These are phyloP conservation scores for Bolboschoenoplectus hybrid DNA, from an alignment of 202 grass and related monocot species.

Conservation along the genomic window DNA sequence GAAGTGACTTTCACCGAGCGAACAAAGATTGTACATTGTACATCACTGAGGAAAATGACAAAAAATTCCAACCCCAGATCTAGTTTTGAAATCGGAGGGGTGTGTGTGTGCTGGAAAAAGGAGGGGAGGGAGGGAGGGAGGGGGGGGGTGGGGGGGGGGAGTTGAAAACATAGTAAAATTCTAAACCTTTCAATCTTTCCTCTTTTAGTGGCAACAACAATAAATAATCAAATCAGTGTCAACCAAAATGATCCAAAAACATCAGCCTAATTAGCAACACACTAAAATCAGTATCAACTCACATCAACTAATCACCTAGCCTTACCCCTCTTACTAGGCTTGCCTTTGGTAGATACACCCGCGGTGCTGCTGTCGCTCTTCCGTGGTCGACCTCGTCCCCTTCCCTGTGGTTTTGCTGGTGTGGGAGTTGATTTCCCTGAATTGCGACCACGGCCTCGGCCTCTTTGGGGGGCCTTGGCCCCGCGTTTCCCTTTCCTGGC, in stretches of 20 bases:
- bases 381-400: constrained; percentile 37
- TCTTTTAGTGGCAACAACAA: constrained; percentile 15
- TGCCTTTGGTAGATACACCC: constrained; percentile 10
- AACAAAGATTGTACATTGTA: background rate
- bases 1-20: background rate
- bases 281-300: constrained; percentile 6
- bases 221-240: constrained; percentile 22
- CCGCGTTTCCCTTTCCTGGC: constrained; percentile 27
- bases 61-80: background rate
- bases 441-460: constrained; percentile 14
- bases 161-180: background rate
- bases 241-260: constrained; percentile 6
- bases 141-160: too few species aligned
- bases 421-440: constrained; percentile 22
- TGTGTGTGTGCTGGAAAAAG: too few species aligned
- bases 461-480: constrained; percentile 25
- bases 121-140: too few species aligned
- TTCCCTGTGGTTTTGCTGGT: constrained; percentile 24
- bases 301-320: constrained; percentile 18
- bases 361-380: constrained; percentile 35
- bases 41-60: background rate
- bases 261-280: constrained; percentile 37
- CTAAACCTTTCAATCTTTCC: constrained; percentile 16
- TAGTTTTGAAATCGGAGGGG: background rate
- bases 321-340: constrained; percentile 25